Evolutionary conservation across 73 alveolate species (phyloP).

Genomic region (Paramecium sonneborni): DNA sequence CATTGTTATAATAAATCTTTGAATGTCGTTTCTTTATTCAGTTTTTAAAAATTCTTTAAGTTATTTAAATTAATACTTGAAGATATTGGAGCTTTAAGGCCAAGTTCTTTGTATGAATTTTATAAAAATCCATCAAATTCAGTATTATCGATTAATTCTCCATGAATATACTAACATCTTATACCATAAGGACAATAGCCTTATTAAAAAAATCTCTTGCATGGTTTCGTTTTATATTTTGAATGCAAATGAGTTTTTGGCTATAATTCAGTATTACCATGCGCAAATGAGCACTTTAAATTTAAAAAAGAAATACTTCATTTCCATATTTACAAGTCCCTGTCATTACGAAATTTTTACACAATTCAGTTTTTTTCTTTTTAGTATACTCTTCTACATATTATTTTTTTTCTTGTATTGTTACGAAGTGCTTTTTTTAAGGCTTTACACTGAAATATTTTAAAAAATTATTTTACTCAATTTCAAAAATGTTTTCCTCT

Average conservation of each 20-base stretch:
- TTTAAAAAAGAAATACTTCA: conserved; percentile 41
- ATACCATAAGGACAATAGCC: conserved; percentile 94
- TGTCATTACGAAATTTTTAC: conserved; percentile 74
- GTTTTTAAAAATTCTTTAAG: not conserved
- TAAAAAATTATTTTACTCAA: conserved; percentile 8
- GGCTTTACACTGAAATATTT: conserved; percentile 42
- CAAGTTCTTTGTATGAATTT: not conserved
- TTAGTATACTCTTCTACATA: conserved; percentile 72
- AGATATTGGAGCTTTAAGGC: not conserved
- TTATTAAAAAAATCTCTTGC: conserved; percentile 86
- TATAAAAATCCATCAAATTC: conserved; percentile 38
- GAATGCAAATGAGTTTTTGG: conserved; percentile 84
- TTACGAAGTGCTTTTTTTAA: conserved; percentile 46
- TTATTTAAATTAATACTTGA: not conserved
- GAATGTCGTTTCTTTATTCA: not conserved
- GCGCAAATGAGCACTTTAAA: conserved; percentile 88
- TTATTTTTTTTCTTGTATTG: conserved; percentile 54
- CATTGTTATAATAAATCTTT: not conserved
- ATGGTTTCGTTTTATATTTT: conserved; percentile 91
- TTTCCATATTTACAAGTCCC: conserved; percentile 76
- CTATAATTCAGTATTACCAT: conserved; percentile 83
- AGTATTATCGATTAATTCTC: conserved; percentile 44
- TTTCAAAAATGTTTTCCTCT: conserved; percentile 33
- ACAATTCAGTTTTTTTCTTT: conserved; percentile 78
- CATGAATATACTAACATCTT: conserved; percentile 92